These are phyloP conservation scores for Angomonas deanei DNA, from an alignment of 208 protist species.

Conservation along the genomic window DNA sequence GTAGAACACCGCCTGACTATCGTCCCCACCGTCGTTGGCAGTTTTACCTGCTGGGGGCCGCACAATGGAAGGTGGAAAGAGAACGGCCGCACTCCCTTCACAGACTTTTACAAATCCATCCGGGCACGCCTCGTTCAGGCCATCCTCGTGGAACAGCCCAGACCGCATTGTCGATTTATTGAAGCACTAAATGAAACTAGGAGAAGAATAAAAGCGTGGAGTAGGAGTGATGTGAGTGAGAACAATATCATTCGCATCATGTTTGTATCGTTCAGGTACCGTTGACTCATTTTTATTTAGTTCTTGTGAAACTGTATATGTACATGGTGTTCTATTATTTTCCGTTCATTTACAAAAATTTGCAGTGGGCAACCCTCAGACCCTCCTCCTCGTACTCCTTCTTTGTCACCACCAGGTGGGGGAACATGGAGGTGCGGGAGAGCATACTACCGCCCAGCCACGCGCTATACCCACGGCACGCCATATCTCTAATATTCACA, in stretches of 20 bases:
- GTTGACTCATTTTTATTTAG: no score
- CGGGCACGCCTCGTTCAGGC: constrained; percentile 42
- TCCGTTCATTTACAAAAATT: constrained; percentile 68
- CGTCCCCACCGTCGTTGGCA: constrained; percentile 18
- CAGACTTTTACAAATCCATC: constrained; percentile 59
- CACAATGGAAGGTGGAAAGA: constrained; percentile 61
- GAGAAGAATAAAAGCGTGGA: neutral
- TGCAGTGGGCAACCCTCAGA: constrained; percentile 81
- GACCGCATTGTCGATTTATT: constrained; percentile 26
- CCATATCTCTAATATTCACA: constrained; percentile 69
- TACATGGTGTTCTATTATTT: no score
- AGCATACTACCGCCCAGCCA: constrained; percentile 85
- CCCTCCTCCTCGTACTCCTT: constrained; percentile 87
- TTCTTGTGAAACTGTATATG: no score
- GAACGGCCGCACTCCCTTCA: constrained; percentile 73
- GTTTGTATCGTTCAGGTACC: no score
- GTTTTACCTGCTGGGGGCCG: constrained; percentile 13
- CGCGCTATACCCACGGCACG: constrained; percentile 68
- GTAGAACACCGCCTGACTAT: constrained; percentile 94
- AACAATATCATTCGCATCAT: no score
- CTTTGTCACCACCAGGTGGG: constrained; percentile 71
- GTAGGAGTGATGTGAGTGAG: no score
- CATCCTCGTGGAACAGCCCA: constrained; percentile 56
- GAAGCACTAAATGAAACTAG: neutral
- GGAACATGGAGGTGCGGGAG: constrained; percentile 81